phyloP scores from a whole-genome alignment of 345 rosid genomes.

The Abelmoschus esculentus region DNA sequence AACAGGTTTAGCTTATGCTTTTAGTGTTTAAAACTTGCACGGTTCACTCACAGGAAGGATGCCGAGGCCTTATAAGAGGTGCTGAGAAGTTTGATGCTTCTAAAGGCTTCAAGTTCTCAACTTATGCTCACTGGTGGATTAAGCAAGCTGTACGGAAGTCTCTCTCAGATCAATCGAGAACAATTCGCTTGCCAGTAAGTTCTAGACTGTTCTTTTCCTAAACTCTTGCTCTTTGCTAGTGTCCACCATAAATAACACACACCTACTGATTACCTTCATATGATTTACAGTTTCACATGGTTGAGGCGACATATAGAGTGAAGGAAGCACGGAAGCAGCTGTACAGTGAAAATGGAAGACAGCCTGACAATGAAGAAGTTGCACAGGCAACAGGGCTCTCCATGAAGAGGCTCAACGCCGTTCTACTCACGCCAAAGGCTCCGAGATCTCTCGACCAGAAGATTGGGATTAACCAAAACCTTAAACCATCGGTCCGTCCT shows the following conservation, averaged over 20 bases:
- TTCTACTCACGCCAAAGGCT: constrained; percentile 69
- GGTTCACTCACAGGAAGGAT: constrained; percentile 63
- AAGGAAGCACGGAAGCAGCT: constrained; percentile 80
- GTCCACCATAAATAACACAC: background rate
- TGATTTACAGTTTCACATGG: constrained; percentile 93
- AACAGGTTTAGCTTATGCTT: background rate
- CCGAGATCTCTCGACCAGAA: constrained; percentile 91
- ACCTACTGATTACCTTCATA: too few species aligned
- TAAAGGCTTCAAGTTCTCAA: constrained; percentile 92
- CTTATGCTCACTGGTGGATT: too few species aligned
- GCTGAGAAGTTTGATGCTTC: constrained; percentile 93
- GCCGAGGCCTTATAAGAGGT: constrained; percentile 86
- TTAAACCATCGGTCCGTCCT: constrained; percentile 70
- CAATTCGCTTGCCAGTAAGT: constrained; percentile 79
- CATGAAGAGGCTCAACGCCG: constrained; percentile 77
- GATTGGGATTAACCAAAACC: constrained; percentile 62
- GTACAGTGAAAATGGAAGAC: constrained; percentile 53
- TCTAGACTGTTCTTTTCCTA: constrained; percentile 10
- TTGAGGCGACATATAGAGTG: constrained; percentile 83
- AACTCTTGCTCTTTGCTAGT: background rate
- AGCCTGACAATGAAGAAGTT: constrained; percentile 70
- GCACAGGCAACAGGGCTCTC: constrained; percentile 86
- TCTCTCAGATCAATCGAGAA: constrained; percentile 80
- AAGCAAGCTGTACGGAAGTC: constrained; percentile 85
- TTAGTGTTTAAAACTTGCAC: constrained; percentile 5